Base-by-base conservation (phyloP, 345 rosid species). In the Syzygium aromaticum region DNA sequence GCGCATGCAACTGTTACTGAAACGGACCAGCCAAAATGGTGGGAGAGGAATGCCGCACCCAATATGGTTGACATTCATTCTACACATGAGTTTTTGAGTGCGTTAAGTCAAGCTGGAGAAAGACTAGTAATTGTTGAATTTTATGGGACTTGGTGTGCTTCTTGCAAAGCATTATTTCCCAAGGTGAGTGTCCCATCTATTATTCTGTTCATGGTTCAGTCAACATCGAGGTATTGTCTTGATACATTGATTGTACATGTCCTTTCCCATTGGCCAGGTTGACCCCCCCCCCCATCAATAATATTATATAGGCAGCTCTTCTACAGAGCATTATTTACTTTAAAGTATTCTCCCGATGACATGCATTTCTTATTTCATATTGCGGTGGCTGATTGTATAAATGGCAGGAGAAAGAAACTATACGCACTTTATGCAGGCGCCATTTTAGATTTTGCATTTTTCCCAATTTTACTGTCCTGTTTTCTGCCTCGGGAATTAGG, bases 61-160 rank as follows among this genome's bases (percentile, higher is more conserved):
- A 96, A 96, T 91, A 96, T 96, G 99, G 87, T 93, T 17, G 99
- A 96, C 88, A 93, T 96, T 90, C 99, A 95, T 91, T 96, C 99
- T 14, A 94, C 99, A 19, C 94, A 94, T 89, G 99, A 95, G 87
- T 96, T 95, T 91, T 90, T 95, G 88, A 88, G 92, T 40, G 96
- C 96, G 57, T 92, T 96, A 87, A 94, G 96, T 83, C 92, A 91
- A 89, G 96, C 99, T 1, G 95, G 95, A 11, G 96, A 96, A 87
- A 95, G 92, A 92, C 90, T 96, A 93, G 99, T 96, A 61, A 95
- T 96, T 90, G 98, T 96, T 77, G 99, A 96, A 87, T 96, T 96
- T 92, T 96, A 96, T 92, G 99, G 99, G 88, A 95, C 99, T 52
- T 96, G 99, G 99, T 96, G 99, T 91, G 99, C 98, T 84, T 96